Evolutionary conservation across 2,329 filamentous ascomycete genomes (phyloP), one percentile per base, ranked within the genome.

Genomic region (Emergomyces orientalis): DNA sequence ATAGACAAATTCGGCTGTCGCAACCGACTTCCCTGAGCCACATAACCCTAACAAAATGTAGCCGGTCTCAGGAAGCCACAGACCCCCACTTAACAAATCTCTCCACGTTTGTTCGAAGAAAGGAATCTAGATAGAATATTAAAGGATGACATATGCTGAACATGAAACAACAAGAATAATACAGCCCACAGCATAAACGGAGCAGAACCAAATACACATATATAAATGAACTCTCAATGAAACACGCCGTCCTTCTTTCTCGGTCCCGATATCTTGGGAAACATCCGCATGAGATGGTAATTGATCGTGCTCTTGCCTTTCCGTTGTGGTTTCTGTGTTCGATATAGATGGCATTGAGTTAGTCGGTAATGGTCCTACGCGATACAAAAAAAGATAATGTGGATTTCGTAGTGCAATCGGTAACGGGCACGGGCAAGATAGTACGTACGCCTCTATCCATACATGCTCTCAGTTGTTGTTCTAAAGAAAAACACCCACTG

Each of bases 271-370:
- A 95, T 80, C 74, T 87, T 85, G 17, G 86, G 85, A 70, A 88
- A 89, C 79, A 89, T 84, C 71, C 94, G 85, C 68, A 84, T 84
- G 52, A 97, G 80, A 75, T 97, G 92, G 81, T 92, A 92, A 79
- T 97, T 97, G 84, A 97, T 91, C 67, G 84, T 86, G 75, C 86
- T 93, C 79, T 87, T 90, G 73, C 85, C 84, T 67, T 77, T 74
- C 62, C 78, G 75, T 66, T 76, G 75, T 57, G 82, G 76, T 81
- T 81, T 84, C 85, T 87, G 72, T 65, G 63, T 32, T 58, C 63
- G 30, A 56, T 60, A 65, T 56, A 58, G 55, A 41, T 49, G 52
- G 37, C 17, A 62, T 55, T 32, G 3, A 47, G 56, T 60, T 43
- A 57, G 30, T 14, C 4, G 14, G 57, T n/a, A 54, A 39, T 17